phyloP scores from a whole-genome alignment of 345 rosid species.

The sweet orange (Citrus sinensis) region DVS_A1.0 CM039168.1:30550001-30550500 shows the following conservation, averaged over 20 bases:
- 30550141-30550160: constrained; percentile 74
- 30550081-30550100: constrained; percentile 28
- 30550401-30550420: constrained; percentile 78
- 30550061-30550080: constrained; percentile 49
- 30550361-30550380: constrained; percentile 64
- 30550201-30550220: neutral
- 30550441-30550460: constrained; percentile 41
- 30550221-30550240: neutral
- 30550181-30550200: neutral
- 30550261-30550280: neutral
- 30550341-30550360: neutral
- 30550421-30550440: constrained; percentile 38
- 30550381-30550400: constrained; percentile 70
- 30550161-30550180: constrained; percentile 17
- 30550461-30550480: constrained; percentile 47
- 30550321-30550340: neutral
- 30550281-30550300: neutral
- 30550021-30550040: constrained; percentile 83
- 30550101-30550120: constrained; percentile 54
- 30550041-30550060: constrained; percentile 53
- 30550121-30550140: constrained; percentile 63
- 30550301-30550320: neutral
- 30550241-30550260: neutral
- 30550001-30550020: constrained; percentile 80
- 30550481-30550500: constrained; percentile 37